These are phyloP conservation scores for Cercospora nicotianae DNA, from an alignment of 2,329 filamentous ascomycete species.

Conservation along the genomic window DNA sequence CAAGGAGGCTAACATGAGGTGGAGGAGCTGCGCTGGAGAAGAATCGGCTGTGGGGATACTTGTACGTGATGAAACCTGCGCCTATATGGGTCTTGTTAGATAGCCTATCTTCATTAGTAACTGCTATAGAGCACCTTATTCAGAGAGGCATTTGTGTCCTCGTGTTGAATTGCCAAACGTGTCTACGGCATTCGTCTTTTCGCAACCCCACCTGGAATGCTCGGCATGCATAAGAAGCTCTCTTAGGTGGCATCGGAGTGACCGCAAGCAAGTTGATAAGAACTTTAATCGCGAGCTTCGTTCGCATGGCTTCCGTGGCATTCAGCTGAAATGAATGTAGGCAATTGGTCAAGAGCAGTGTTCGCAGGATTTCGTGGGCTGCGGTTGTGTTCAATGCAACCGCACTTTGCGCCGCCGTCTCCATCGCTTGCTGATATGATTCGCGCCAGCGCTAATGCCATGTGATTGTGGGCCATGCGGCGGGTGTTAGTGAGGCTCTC, in stretches of 20 bases:
- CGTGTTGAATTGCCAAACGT: slow-evolving; percentile 4
- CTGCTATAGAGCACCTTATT: not conserved
- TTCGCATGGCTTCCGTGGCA: not conserved
- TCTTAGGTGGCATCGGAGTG: slow-evolving; percentile 4
- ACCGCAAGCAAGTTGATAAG: slow-evolving; percentile 10
- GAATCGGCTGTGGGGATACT: not conserved
- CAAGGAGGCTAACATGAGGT: slow-evolving; percentile 15
- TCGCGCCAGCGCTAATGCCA: not conserved
- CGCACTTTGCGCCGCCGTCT: not conserved
- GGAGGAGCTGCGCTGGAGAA: not conserved
- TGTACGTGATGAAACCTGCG: not conserved
- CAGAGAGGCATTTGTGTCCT: not conserved
- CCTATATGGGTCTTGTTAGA: slow-evolving; percentile 13
- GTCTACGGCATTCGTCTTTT: not conserved
- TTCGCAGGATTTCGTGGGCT: not conserved
- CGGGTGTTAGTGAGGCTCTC: not conserved
- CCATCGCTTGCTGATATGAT: not conserved
- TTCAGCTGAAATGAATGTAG: not conserved
- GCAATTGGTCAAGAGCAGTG: not conserved
- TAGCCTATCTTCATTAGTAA: not conserved
- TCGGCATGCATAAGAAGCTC: slow-evolving; percentile 11
- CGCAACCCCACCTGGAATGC: not conserved
- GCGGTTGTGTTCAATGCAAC: slow-evolving; percentile 1
- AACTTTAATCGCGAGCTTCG: slow-evolving; percentile 5
- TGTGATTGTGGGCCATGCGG: slow-evolving; percentile 3